phyloP scores from a whole-genome alignment of 495 filamentous ascomycete genomes.

The Rhizodiscina lignyota region DNA sequence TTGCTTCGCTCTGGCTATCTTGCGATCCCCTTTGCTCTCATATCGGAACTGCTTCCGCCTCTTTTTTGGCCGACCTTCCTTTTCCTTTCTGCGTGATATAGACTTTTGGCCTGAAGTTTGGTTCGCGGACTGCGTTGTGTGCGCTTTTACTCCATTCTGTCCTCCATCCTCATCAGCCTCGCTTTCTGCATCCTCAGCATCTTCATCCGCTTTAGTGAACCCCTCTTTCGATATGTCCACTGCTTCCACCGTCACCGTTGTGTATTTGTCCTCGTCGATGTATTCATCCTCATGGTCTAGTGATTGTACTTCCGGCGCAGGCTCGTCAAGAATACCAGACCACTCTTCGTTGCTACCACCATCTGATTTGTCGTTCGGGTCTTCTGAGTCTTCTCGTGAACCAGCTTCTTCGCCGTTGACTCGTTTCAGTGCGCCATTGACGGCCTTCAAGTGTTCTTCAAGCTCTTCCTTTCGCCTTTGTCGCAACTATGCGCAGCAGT shows the following conservation, averaged over 20 bases:
- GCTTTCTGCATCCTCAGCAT: slow-evolving; percentile 8
- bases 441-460: slow-evolving; percentile 44
- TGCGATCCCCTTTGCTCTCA: slow-evolving; percentile 68
- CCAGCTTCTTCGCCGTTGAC: not conserved
- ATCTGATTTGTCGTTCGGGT: too few species aligned
- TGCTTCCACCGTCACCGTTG: slow-evolving; percentile 84
- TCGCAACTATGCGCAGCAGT: slow-evolving; percentile 39
- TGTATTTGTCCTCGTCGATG: slow-evolving; percentile 88
- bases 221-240: slow-evolving; percentile 66
- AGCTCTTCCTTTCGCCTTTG: slow-evolving; percentile 65
- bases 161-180: slow-evolving; percentile 2
- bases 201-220: slow-evolving; percentile 31
- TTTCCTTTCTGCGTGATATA: slow-evolving; percentile 11
- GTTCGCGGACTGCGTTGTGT: too few species aligned
- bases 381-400: not conserved
- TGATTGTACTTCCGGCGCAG: not conserved
- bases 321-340: too few species aligned
- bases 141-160: slow-evolving; percentile 8
- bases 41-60: slow-evolving; percentile 89
- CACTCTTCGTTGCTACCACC: too few species aligned
- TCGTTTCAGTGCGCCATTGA: not conserved
- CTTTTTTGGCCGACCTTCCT: slow-evolving; percentile 34
- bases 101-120: too few species aligned
- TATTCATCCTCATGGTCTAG: slow-evolving; percentile 83
- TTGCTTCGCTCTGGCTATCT: slow-evolving; percentile 47